These are phyloP conservation scores for Phytophthora idaei DNA, from an alignment of 352 stramenopile species.

Conservation along the genomic window DNA sequence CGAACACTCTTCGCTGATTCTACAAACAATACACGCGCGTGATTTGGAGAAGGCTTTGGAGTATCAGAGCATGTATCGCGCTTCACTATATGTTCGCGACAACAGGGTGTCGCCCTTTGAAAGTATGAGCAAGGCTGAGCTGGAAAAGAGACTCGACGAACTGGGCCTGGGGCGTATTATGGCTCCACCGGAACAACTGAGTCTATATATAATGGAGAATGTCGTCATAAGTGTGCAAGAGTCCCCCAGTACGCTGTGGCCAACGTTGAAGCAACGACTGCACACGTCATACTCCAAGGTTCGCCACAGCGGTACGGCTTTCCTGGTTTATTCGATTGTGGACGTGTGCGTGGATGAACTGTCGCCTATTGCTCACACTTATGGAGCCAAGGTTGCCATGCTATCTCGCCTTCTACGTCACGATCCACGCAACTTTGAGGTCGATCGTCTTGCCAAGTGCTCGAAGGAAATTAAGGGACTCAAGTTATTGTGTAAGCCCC, in stretches of 20 bases:
- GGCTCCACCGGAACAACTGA: conserved; percentile 78
- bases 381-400: conserved; percentile 77
- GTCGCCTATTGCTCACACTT: conserved; percentile 74
- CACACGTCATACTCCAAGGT: conserved; percentile 86
- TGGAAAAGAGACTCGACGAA: conserved; percentile 62
- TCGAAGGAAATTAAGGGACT: conserved; percentile 81
- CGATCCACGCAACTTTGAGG: conserved; percentile 66
- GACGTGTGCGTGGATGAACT: conserved; percentile 85
- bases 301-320: conserved; percentile 71
- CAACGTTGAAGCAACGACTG: conserved; percentile 62
- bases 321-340: conserved; percentile 82
- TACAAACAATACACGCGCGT: conserved; percentile 67
- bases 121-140: conserved; percentile 64
- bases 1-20: conserved; percentile 79
- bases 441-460: conserved; percentile 55
- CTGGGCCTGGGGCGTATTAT: conserved; percentile 67
- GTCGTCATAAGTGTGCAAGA: conserved; percentile 81
- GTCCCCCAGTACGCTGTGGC: conserved; percentile 54
- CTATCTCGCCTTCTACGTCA: conserved; percentile 63
- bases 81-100: conserved; percentile 65
- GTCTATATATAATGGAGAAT: conserved; percentile 74
- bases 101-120: conserved; percentile 62
- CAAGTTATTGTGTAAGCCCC: conserved; percentile 73
- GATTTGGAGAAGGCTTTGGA: conserved; percentile 58
- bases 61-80: conserved; percentile 79